Evolutionary conservation across 2,329 filamentous ascomycete species (phyloP).

Genomic region (Nemania sp.): DNA sequence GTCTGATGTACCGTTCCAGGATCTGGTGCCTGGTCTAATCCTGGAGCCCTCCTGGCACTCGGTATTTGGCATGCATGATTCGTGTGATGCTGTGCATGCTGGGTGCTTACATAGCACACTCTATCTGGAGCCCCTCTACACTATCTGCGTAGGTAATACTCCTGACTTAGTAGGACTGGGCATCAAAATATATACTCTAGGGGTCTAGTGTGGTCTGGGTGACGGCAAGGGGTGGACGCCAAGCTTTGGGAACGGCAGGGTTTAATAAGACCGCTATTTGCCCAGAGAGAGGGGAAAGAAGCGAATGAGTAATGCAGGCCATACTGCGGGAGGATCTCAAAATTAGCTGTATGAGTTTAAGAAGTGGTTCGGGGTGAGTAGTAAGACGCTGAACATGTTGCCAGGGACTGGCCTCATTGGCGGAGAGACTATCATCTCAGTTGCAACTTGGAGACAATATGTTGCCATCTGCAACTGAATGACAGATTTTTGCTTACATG

Average conservation of each 20-base stretch:
- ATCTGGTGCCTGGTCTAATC: conserved; percentile 14
- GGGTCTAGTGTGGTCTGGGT: not conserved
- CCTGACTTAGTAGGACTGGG: too few species aligned
- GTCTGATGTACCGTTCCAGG: conserved; percentile 17
- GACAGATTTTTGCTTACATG: conserved; percentile 26
- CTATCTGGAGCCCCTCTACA: not conserved
- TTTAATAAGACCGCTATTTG: conserved; percentile 23
- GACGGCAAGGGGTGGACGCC: not conserved
- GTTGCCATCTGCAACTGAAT: conserved; percentile 28
- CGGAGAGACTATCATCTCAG: conserved; percentile 7
- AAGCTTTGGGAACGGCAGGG: not conserved
- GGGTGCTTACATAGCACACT: not conserved
- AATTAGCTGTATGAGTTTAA: conserved; percentile 15
- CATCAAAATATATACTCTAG: not conserved
- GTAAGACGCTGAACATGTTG: conserved; percentile 10
- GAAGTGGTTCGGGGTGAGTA: conserved; percentile 13
- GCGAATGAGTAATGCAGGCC: conserved; percentile 15
- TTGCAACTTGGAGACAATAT: conserved; percentile 18
- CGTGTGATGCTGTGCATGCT: conserved; percentile 16
- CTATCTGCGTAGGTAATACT: too few species aligned
- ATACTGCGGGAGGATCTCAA: not conserved
- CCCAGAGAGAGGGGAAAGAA: not conserved
- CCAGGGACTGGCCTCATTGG: conserved; percentile 8
- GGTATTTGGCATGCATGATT: conserved; percentile 16
- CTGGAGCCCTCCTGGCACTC: conserved; percentile 2